Conservation (phyloP, 768 basidiomycete genomes). For the Russula earlei region DNA sequence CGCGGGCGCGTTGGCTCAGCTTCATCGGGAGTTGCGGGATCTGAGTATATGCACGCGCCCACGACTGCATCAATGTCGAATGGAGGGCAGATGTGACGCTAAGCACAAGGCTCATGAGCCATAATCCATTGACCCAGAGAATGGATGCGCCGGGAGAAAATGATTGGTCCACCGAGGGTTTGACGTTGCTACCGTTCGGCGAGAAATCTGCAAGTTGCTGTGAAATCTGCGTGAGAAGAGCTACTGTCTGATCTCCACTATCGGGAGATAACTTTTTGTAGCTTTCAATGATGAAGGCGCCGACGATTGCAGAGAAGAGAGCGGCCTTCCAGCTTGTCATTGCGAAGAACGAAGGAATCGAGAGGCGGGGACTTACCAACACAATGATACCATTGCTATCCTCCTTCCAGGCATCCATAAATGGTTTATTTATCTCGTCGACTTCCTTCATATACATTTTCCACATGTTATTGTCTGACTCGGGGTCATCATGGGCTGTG, state of each 20-base stretch:
- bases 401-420: not conserved
- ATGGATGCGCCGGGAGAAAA: not conserved
- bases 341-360: too few relatives aligned
- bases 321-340: not conserved
- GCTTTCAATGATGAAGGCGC: not conserved
- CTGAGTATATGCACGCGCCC: slow-evolving; percentile 9
- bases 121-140: slow-evolving; percentile 11
- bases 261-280: not conserved
- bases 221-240: not conserved
- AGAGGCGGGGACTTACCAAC: not conserved
- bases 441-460: not conserved
- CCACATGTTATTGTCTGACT: not conserved
- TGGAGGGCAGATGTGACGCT: slow-evolving; percentile 9
- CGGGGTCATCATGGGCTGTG: not conserved
- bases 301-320: not conserved
- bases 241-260: not conserved
- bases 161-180: not conserved
- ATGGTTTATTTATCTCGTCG: not conserved
- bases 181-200: not conserved
- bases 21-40: not conserved
- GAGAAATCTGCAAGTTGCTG: not conserved
- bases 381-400: not conserved
- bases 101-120: slow-evolving; percentile 12
- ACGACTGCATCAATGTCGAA: slow-evolving; percentile 9
- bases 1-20: not conserved